Evolutionary conservation across 1,284 basidiomycete species (phyloP).

Genomic region (Moesziomyces aphidis): DNA sequence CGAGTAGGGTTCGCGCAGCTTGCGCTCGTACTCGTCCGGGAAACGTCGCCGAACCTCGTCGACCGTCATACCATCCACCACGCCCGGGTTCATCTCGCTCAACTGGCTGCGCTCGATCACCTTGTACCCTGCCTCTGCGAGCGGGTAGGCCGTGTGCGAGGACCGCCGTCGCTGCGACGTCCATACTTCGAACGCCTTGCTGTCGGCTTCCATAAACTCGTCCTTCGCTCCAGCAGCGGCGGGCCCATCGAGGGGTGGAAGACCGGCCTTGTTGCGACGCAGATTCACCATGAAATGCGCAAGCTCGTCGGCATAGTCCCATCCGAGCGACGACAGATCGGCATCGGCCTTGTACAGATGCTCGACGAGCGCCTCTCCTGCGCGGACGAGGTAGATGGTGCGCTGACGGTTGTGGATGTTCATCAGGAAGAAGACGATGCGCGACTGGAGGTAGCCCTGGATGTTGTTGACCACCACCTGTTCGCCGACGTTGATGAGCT

Average conservation of each 20-base stretch:
- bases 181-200: constrained; percentile 79
- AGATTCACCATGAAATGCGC: constrained; percentile 62
- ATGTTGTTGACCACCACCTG: constrained; percentile 76
- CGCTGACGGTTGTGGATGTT: constrained; percentile 93
- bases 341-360: constrained; percentile 99
- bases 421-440: constrained; percentile 97
- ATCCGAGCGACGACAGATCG: constrained; percentile 91
- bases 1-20: constrained; percentile 90
- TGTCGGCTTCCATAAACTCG: constrained; percentile 38
- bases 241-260: constrained; percentile 22
- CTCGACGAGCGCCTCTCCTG: constrained; percentile 78
- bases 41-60: constrained; percentile 90
- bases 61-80: constrained; percentile 86
- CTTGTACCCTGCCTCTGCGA: constrained; percentile 75
- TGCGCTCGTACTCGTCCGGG: constrained; percentile 92
- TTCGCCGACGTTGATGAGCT: constrained; percentile 88
- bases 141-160: constrained; percentile 95
- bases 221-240: constrained; percentile 8
- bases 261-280: constrained; percentile 48
- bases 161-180: constrained; percentile 92
- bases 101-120: constrained; percentile 95
- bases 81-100: constrained; percentile 91
- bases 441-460: constrained; percentile 84
- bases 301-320: constrained; percentile 86
- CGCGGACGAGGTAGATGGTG: constrained; percentile 74